Evolutionary conservation across 306 rosid species (phyloP), one percentile per base, ranked within the genome.

Genomic region (Quercus mongolica): DNA sequence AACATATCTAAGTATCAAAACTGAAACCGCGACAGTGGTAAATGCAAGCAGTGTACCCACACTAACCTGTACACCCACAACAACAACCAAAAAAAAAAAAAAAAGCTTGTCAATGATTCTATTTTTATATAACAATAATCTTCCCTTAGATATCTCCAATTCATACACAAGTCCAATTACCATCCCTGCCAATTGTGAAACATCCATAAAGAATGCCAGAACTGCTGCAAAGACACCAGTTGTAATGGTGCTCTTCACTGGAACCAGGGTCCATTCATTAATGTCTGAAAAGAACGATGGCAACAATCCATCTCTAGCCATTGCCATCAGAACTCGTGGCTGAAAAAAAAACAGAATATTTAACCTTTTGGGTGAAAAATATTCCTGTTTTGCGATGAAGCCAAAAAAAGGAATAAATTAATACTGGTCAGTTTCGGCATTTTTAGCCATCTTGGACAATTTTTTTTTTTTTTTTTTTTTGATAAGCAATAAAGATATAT

Each of bases 131-230:
- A 65, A 76, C 35, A 71, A 61, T 12, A 12, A 56, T 76, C 20
- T 69, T 44, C 54, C 52, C 7, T 55, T 64, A 74, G 52, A 35
- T 21, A 21, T 74, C 79, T 74, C 74, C 55, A 65, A 46, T 58
- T 51, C 74, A 12, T 69, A 46, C 17, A 79, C 58, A 64, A 71
- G 46, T 76, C n/a, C 49, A 86, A 91, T 86, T 73, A 91, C 97
- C 97, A 91, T 91, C 55, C 90, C 94, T 2, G 94, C 92, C 82
- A 89, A 84, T 69, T 91, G 90, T 19, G 97, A 91, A 77, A 90
- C 94, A 85, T 91, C 89, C 94, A 91, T 83, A 77, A 91, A 88
- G 82, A 91, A 91, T n/a, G 97, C 94, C 56, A 91, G 90, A 80
- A 72, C 58, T 4, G 91, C 91, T 6, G 91, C 89, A 28, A 85